These are phyloP conservation scores for Crepidotus variabilis DNA, from an alignment of 768 basidiomycete genomes.

Conservation along the genomic window DNA sequence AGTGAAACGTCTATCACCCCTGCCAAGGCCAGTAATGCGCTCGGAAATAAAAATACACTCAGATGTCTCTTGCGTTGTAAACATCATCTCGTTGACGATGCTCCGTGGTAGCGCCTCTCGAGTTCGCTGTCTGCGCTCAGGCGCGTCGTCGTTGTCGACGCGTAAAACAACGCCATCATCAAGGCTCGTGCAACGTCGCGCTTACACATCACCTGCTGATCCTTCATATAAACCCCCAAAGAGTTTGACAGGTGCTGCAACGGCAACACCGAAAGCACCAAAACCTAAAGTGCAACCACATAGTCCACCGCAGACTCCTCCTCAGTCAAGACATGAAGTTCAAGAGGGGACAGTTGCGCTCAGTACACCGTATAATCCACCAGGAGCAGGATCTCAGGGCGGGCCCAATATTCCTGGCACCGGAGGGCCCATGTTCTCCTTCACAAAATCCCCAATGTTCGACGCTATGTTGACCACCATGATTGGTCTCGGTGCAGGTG, in stretches of 20 bases:
- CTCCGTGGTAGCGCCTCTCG: not conserved
- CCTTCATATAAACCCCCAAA: not conserved
- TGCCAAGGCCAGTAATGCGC: no score
- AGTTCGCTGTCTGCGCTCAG: not conserved
- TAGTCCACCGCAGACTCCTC: slow-evolving; percentile 11
- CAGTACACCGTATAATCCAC: slow-evolving; percentile 39
- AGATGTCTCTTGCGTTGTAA: no score
- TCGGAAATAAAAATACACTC: no score
- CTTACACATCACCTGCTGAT: not conserved
- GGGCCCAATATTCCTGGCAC: slow-evolving; percentile 14
- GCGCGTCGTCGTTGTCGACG: not conserved
- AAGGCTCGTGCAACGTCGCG: not conserved
- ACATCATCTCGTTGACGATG: no score
- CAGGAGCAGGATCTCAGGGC: slow-evolving; percentile 28
- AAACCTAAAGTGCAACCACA: not conserved
- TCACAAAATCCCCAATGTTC: slow-evolving; percentile 39
- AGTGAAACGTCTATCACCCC: no score
- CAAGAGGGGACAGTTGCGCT: slow-evolving; percentile 36
- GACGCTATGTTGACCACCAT: slow-evolving; percentile 59
- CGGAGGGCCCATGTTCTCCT: slow-evolving; percentile 30
- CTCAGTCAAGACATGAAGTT: slow-evolving; percentile 33
- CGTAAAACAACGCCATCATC: not conserved
- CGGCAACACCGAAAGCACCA: not conserved
- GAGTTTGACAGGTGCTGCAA: not conserved
- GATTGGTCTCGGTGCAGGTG: slow-evolving; percentile 59